Base-by-base conservation (phyloP, 2,329 filamentous ascomycete genomes). In the Westerdykella aurantiaca region DNA sequence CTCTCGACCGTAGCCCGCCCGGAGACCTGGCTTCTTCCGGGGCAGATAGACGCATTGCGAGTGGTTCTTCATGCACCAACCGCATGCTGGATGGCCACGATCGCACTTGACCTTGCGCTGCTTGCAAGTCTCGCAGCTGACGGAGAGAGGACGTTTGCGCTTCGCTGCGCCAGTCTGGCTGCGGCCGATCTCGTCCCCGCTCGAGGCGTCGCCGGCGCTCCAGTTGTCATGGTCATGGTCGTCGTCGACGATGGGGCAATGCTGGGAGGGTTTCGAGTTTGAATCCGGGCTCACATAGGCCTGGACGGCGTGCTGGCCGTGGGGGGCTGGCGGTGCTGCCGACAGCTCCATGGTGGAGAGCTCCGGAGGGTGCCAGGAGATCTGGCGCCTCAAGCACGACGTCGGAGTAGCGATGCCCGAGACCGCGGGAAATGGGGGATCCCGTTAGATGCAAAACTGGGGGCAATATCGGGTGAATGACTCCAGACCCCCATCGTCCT, bases 11-110 rank as follows among this genome's bases (percentile, higher is more conserved):
- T 82, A 82, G 37, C 80, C 81, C 53, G 81, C 69, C 41, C 73
- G 66, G 42, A 76, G 72, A 2, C 83, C 83, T 6, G 83, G 82
- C 61, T 85, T 86, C 68, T 85, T 85, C 34, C 83, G 74, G 56
- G 85, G 82, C 48, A 79, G 80, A 60, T 86, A 86, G 60, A 84
- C 79, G 60, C 83, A 86, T 34, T 73, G 55, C 50, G 83, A 79
- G 45, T 77, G 76, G 63, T 86, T 85, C 40, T 82, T 78, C 39
- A 79, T 68, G 61, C 83, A 87, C 83, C 83, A 86, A 17, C 82
- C 82, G 65, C 83, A 86, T n/a, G 81, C 79, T 1, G 86, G 86
- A 56, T 88, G 83, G 5, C 81, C 82, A 31, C 86, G 79, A 67
- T 90, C 85, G 66, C 66, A 70, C 69, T 69, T 69, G 41, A 88